phyloP scores from a whole-genome alignment of 768 basidiomycete species.

The Phanerodontia chrysosporium region DNA sequence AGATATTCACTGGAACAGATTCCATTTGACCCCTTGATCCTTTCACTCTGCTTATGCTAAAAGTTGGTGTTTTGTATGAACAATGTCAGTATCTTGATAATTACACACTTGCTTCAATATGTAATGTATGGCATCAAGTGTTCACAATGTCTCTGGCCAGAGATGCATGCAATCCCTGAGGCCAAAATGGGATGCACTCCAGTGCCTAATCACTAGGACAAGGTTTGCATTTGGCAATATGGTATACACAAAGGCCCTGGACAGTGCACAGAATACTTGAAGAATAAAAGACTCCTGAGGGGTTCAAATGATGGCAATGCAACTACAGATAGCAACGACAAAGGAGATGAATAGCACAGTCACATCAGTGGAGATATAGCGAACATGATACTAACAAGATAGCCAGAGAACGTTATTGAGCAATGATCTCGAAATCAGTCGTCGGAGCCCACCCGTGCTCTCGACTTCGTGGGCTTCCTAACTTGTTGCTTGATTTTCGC shows the following conservation, averaged over 20 bases:
- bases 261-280: background rate
- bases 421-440: background rate
- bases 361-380: background rate
- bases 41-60: too few species aligned
- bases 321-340: background rate
- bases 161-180: too few species aligned
- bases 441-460: background rate
- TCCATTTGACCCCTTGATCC: too few species aligned
- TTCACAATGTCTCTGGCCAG: too few species aligned
- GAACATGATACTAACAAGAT: background rate
- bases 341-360: background rate
- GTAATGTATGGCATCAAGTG: too few species aligned
- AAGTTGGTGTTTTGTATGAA: too few species aligned
- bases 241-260: background rate
- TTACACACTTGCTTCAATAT: too few species aligned
- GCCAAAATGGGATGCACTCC: too few species aligned
- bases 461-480: conserved; percentile 2
- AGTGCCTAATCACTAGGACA: too few species aligned
- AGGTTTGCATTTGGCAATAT: too few species aligned
- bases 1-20: too few species aligned
- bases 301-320: background rate
- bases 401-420: background rate
- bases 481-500: conserved; percentile 11
- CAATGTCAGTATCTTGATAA: too few species aligned
- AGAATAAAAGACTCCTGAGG: background rate